These are phyloP conservation scores for Aspergillus arachidicola DNA, from an alignment of 2,329 filamentous ascomycete species.

Conservation along the genomic window DNA sequence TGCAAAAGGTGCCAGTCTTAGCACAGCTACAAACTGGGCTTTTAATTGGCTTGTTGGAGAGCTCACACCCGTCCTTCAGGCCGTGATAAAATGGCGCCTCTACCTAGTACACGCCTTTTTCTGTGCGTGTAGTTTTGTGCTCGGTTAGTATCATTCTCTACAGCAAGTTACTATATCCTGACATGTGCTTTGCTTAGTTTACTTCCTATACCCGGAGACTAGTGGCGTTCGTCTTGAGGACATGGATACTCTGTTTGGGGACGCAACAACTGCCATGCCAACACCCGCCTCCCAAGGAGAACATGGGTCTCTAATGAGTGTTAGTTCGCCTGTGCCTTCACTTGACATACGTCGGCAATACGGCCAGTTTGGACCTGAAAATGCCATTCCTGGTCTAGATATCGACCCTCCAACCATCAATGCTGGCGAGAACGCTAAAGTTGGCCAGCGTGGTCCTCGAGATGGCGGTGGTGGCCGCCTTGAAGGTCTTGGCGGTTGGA, in stretches of 20 bases:
- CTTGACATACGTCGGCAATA: constrained; percentile 64
- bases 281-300: constrained; percentile 79
- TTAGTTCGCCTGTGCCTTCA: constrained; percentile 77
- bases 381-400: constrained; percentile 76
- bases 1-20: constrained; percentile 94
- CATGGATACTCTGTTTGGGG: constrained; percentile 93
- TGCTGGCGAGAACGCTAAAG: constrained; percentile 53
- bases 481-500: constrained; percentile 70
- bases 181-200: constrained; percentile 62
- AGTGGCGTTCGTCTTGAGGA: constrained; percentile 94
- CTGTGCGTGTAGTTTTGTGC: constrained; percentile 90
- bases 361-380: constrained; percentile 59
- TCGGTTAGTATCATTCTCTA: constrained; percentile 67
- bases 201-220: constrained; percentile 96
- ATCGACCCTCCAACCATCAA: constrained; percentile 74
- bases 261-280: constrained; percentile 79
- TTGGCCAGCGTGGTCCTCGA: constrained; percentile 37
- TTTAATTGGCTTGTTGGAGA: constrained; percentile 98
- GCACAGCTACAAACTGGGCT: constrained; percentile 95
- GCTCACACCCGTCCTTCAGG: constrained; percentile 90
- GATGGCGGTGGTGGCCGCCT: constrained; percentile 36
- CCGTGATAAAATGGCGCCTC: constrained; percentile 87
- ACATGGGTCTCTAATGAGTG: constrained; percentile 77
- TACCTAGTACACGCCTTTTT: constrained; percentile 97
- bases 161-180: background rate